phyloP scores from a whole-genome alignment of 805 yeast genomes.

The Hanseniaspora jakobsenii region DNA sequence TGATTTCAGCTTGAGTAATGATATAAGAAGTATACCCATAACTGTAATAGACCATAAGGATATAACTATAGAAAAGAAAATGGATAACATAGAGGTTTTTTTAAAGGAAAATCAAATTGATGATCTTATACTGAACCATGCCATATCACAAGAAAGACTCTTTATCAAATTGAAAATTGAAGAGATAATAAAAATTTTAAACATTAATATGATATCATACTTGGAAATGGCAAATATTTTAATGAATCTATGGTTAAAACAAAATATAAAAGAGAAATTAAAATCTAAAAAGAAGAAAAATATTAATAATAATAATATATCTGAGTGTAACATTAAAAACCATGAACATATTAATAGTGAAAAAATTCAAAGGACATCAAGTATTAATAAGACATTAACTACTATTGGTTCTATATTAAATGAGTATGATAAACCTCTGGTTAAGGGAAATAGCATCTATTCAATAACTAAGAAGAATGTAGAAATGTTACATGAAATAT shows the following conservation, averaged over 20 bases:
- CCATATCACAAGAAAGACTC: constrained; percentile 4
- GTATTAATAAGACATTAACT: too few relatives aligned
- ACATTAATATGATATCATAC: constrained; percentile 6
- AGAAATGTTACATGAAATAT: not conserved
- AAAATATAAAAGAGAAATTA: not conserved
- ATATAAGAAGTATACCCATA: not conserved
- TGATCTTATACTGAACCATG: constrained; percentile 8
- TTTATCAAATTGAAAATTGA: not conserved
- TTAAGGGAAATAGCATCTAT: constrained; percentile 8
- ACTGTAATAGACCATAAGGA: not conserved
- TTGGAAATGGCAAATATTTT: not conserved
- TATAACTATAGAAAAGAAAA: not conserved
- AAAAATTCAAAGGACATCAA: too few relatives aligned
- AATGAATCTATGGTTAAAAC: constrained; percentile 3
- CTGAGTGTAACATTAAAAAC: too few relatives aligned
- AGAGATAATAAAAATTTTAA: not conserved
- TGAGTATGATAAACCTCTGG: not conserved
- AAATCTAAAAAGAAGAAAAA: too few relatives aligned
- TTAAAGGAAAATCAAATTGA: not conserved
- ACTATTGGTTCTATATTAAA: constrained; percentile 13
- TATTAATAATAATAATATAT: too few relatives aligned
- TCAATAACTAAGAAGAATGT: constrained; percentile 11
- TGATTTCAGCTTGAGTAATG: not conserved
- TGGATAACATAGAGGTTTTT: not conserved
- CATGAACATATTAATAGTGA: too few relatives aligned